phyloP scores from a whole-genome alignment of 2,329 filamentous ascomycete genomes.

The Endoconidiophora laricicola region DNA sequence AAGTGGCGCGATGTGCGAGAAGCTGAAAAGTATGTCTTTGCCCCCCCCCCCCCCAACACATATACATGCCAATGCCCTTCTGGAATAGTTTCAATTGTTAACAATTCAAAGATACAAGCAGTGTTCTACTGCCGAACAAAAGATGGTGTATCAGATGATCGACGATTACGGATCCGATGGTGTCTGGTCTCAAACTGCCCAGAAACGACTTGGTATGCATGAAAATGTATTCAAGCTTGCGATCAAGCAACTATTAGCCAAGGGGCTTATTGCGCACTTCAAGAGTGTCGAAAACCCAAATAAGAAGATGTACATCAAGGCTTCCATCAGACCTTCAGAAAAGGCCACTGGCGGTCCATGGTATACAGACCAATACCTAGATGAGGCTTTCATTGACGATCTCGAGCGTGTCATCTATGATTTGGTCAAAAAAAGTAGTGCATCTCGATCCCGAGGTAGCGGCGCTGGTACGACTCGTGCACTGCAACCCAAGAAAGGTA shows the following conservation, averaged over 20 bases:
- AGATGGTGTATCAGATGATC: constrained; percentile 75
- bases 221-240: constrained; percentile 66
- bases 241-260: constrained; percentile 68
- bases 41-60: neutral
- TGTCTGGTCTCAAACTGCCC: constrained; percentile 80
- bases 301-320: constrained; percentile 93
- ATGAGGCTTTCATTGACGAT: constrained; percentile 71
- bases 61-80: neutral
- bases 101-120: constrained; percentile 33
- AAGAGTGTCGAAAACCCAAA: constrained; percentile 82
- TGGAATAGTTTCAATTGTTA: neutral
- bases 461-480: constrained; percentile 19
- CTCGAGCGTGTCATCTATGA: constrained; percentile 59
- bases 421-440: constrained; percentile 55
- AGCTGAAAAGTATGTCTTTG: constrained; percentile 37
- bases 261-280: constrained; percentile 71
- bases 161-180: constrained; percentile 72
- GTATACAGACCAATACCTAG: constrained; percentile 83
- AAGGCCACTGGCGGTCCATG: constrained; percentile 86
- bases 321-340: constrained; percentile 67
- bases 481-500: constrained; percentile 38
- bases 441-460: constrained; percentile 35
- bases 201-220: constrained; percentile 64
- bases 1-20: constrained; percentile 41
- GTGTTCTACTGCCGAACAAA: constrained; percentile 53